These are phyloP conservation scores for Fusarium sp. DNA, from an alignment of 2,329 filamentous ascomycete species.

Conservation along the genomic window DNA sequence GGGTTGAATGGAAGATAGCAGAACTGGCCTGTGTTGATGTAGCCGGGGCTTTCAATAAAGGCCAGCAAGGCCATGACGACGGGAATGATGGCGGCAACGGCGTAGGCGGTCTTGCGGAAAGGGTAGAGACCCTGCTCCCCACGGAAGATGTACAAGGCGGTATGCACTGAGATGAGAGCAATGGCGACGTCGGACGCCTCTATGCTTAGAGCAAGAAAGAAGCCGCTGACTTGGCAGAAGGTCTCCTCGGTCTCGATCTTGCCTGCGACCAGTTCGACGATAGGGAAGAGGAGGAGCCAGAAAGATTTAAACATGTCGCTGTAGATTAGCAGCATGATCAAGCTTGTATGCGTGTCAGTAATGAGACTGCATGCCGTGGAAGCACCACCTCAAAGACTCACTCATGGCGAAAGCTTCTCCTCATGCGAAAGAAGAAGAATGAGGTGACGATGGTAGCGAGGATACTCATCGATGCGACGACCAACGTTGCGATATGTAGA, in stretches of 20 bases:
- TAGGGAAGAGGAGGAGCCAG: slow-evolving; percentile 73
- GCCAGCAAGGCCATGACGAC: slow-evolving; percentile 68
- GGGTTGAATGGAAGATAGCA: slow-evolving; percentile 75
- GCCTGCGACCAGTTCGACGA: slow-evolving; percentile 64
- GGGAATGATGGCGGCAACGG: slow-evolving; percentile 65
- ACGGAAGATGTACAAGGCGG: slow-evolving; percentile 74
- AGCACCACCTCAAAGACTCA: slow-evolving; percentile 43
- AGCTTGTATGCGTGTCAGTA: slow-evolving; percentile 54
- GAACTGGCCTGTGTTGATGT: slow-evolving; percentile 70
- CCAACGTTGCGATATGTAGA: slow-evolving; percentile 49
- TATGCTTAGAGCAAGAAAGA: slow-evolving; percentile 71
- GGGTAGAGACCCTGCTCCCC: slow-evolving; percentile 72
- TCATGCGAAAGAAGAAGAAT: slow-evolving; percentile 79
- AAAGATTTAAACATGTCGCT: slow-evolving; percentile 76
- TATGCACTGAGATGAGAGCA: slow-evolving; percentile 77
- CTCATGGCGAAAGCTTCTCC: slow-evolving; percentile 73
- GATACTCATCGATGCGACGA: slow-evolving; percentile 62
- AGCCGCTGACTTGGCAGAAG: slow-evolving; percentile 75
- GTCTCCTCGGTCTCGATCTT: slow-evolving; percentile 58
- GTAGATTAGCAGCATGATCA: slow-evolving; percentile 78
- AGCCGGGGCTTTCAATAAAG: slow-evolving; percentile 67
- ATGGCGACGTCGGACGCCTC: slow-evolving; percentile 77
- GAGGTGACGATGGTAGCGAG: slow-evolving; percentile 64
- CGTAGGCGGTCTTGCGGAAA: slow-evolving; percentile 68
- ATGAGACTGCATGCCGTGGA: background rate